Conservation (phyloP, 495 filamentous ascomycete species). For the Mytilinidion resinicola region DNA sequence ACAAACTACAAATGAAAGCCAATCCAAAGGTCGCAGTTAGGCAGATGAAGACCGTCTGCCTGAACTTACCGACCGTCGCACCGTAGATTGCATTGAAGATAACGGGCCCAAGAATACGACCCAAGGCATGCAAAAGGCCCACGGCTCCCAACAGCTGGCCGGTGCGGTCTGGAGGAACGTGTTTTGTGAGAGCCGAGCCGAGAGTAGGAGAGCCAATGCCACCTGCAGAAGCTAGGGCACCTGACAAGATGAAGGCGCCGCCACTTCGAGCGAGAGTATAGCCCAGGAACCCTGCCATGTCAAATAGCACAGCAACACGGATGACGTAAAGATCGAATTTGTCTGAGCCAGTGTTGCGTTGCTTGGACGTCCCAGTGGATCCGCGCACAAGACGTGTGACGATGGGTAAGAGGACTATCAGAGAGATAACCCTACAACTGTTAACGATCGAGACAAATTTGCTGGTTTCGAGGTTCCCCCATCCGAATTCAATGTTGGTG, state of each 20-base stretch:
- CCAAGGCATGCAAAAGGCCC: slow-evolving; percentile 77
- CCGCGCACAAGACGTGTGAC: slow-evolving; percentile 64
- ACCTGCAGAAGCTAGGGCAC: slow-evolving; percentile 65
- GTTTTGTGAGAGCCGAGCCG: slow-evolving; percentile 79
- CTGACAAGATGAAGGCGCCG: slow-evolving; percentile 56
- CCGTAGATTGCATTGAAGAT: slow-evolving; percentile 84
- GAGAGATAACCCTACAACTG: slow-evolving; percentile 61
- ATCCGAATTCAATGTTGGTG: slow-evolving; percentile 68
- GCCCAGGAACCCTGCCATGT: slow-evolving; percentile 67
- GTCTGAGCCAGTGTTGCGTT: slow-evolving; percentile 62
- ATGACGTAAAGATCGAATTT: slow-evolving; percentile 70
- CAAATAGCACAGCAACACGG: slow-evolving; percentile 68
- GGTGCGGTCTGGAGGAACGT: slow-evolving; percentile 71
- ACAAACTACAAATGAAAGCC: slow-evolving; percentile 58
- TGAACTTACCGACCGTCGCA: slow-evolving; percentile 65
- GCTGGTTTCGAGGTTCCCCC: slow-evolving; percentile 70
- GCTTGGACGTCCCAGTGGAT: slow-evolving; percentile 32
- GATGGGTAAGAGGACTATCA: slow-evolving; percentile 68
- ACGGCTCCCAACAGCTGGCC: slow-evolving; percentile 82
- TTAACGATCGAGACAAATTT: slow-evolving; percentile 74
- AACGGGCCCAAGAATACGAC: slow-evolving; percentile 69
- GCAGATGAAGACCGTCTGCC: slow-evolving; percentile 77
- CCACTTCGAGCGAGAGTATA: slow-evolving; percentile 58
- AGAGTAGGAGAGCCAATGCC: slow-evolving; percentile 79
- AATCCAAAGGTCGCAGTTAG: slow-evolving; percentile 60